Evolutionary conservation across 192 early-diverging fungal species (phyloP).

Genomic region (Podila epicladia): DNA sequence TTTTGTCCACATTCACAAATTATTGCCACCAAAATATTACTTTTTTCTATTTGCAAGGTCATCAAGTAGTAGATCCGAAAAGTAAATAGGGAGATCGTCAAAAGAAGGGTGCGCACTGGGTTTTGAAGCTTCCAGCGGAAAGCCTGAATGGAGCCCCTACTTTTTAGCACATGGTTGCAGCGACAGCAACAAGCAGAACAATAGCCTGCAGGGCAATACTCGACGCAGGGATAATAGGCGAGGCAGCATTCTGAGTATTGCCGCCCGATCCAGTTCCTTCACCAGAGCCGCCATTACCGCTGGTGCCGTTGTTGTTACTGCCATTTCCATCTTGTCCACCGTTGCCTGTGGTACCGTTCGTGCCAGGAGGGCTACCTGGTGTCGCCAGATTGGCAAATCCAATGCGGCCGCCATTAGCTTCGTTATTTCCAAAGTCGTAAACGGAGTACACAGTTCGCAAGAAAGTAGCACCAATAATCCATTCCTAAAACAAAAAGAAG

Average conservation of each 20-base stretch:
- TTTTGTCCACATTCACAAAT: too few species aligned
- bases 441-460: slow-evolving; percentile 52
- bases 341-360: not conserved
- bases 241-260: not conserved
- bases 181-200: not conserved
- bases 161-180: not conserved
- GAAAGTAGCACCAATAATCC: slow-evolving; percentile 52
- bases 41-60: not conserved
- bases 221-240: not conserved
- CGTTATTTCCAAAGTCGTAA: slow-evolving; percentile 36
- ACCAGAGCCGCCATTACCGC: not conserved
- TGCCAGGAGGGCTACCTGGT: not conserved
- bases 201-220: not conserved
- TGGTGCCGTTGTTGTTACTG: not conserved
- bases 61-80: not conserved
- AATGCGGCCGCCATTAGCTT: not conserved
- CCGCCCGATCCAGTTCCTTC: not conserved
- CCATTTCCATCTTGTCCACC: not conserved
- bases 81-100: too few species aligned
- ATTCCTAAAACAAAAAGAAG: not conserved
- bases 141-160: not conserved
- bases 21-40: not conserved
- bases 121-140: too few species aligned
- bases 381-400: slow-evolving; percentile 4
- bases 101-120: too few species aligned